Conservation (phyloP, 75 land plant genomes). For the Pinus taeda region DNA sequence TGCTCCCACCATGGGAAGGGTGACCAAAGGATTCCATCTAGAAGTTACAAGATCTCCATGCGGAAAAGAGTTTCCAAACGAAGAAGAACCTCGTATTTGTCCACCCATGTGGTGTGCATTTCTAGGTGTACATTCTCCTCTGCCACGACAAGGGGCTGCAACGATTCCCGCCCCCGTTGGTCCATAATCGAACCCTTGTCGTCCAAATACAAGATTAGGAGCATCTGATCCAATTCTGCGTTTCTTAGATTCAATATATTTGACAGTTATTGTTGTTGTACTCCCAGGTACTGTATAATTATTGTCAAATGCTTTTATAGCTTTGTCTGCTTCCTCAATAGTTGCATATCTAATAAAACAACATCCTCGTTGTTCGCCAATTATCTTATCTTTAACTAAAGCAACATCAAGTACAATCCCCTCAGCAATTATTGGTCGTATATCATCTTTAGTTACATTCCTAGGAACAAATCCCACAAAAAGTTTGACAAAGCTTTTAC, state of each 20-base stretch:
- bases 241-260: slow-evolving; percentile 95
- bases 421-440: too few relatives aligned
- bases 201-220: slow-evolving; percentile 57
- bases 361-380: too few relatives aligned
- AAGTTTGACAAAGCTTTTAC: slow-evolving; percentile 10
- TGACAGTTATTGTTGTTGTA: slow-evolving; percentile 80
- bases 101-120: too few relatives aligned
- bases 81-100: too few relatives aligned
- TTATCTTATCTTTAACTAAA: too few relatives aligned
- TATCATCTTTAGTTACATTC: slow-evolving; percentile 13
- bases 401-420: too few relatives aligned
- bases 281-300: slow-evolving; percentile 93
- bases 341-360: slow-evolving; percentile 93
- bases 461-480: slow-evolving; percentile 17
- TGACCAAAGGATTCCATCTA: too few relatives aligned
- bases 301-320: slow-evolving; percentile 87
- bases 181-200: slow-evolving; percentile 68
- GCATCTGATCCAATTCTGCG: slow-evolving; percentile 69
- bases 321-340: slow-evolving; percentile 90
- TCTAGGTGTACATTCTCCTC: too few relatives aligned
- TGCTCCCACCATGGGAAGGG: too few relatives aligned
- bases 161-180: slow-evolving; percentile 11
- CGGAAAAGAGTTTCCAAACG: too few relatives aligned
- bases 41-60: too few relatives aligned
- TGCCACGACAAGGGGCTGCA: too few relatives aligned